Percentiles rank a stretch among this genome's conserved stretches.
Conservation (phyloP, 2,329 filamentous ascomycete genomes). For the Falciphora oryzae region DNA sequence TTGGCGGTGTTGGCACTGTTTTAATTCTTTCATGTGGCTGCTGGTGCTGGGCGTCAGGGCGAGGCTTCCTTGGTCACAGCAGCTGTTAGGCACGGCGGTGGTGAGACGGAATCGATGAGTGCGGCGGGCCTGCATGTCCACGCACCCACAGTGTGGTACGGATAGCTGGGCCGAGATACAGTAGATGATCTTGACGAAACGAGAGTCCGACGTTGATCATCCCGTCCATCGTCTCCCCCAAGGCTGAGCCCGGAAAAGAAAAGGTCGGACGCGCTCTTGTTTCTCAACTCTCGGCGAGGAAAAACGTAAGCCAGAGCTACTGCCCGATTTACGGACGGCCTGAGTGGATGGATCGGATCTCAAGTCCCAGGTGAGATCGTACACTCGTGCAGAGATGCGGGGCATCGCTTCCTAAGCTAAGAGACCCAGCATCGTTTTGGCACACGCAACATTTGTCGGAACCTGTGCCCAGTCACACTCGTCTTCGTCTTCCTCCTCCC, state of each 20-base stretch:
- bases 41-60: neutral
- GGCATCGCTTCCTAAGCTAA: no score
- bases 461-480: no score
- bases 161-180: neutral
- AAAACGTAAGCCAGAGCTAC: neutral
- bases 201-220: neutral
- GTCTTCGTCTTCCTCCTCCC: no score
- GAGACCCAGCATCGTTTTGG: no score
- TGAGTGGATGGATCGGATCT: no score
- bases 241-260: neutral
- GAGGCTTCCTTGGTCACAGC: neutral
- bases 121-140: no score
- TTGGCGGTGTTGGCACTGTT: neutral
- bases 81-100: neutral
- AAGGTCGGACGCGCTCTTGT: neutral
- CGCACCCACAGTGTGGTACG: no score
- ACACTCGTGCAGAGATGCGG: no score
- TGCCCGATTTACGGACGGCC: no score
- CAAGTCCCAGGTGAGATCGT: no score
- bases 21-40: neutral
- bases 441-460: no score
- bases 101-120: neutral
- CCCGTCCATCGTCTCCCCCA: neutral
- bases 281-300: neutral
- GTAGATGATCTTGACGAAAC: neutral